phyloP scores from a whole-genome alignment of 768 basidiomycete species.

The Melanogaster broomeanus region DNA sequence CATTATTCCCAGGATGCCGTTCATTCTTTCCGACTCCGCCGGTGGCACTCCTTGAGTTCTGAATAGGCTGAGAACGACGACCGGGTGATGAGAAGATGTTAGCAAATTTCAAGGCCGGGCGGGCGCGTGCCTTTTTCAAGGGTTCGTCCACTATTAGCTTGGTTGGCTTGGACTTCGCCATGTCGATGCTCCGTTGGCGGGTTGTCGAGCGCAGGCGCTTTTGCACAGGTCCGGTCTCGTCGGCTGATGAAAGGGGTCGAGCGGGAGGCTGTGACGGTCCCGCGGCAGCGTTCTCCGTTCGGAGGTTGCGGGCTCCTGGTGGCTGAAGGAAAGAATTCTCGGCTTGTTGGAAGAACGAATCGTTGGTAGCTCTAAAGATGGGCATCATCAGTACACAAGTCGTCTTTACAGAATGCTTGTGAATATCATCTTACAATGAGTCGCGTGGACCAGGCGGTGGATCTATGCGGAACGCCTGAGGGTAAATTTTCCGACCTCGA shows the following conservation, averaged over 20 bases:
- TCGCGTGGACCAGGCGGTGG: slow-evolving; percentile 55
- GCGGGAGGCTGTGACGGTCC: slow-evolving; percentile 49
- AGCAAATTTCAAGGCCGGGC: slow-evolving; percentile 85
- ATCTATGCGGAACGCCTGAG: slow-evolving; percentile 59
- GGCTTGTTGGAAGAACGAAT: slow-evolving; percentile 51
- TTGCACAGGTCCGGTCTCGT: slow-evolving; percentile 76
- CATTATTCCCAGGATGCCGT: slow-evolving; percentile 42
- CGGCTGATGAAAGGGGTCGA: slow-evolving; percentile 79
- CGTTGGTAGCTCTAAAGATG: slow-evolving; percentile 52
- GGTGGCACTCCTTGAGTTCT: slow-evolving; percentile 59
- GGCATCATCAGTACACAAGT: slow-evolving; percentile 1
- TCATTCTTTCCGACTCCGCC: slow-evolving; percentile 55
- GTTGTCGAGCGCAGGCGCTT: slow-evolving; percentile 73
- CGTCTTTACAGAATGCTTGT: not conserved
- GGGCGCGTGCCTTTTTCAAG: slow-evolving; percentile 89
- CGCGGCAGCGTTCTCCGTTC: slow-evolving; percentile 41
- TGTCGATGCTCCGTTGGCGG: slow-evolving; percentile 51
- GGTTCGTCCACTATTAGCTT: slow-evolving; percentile 69
- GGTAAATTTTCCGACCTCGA: slow-evolving; percentile 56
- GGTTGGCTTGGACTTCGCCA: slow-evolving; percentile 55
- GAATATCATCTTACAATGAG: slow-evolving; percentile 49
- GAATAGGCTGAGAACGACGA: slow-evolving; percentile 75
- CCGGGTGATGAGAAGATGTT: slow-evolving; percentile 85
- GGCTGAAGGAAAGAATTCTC: slow-evolving; percentile 61
- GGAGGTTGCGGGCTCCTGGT: slow-evolving; percentile 40